phyloP scores from a whole-genome alignment of 2,329 filamentous ascomycete species.

The Torrubiella hemipterigena region DNA sequence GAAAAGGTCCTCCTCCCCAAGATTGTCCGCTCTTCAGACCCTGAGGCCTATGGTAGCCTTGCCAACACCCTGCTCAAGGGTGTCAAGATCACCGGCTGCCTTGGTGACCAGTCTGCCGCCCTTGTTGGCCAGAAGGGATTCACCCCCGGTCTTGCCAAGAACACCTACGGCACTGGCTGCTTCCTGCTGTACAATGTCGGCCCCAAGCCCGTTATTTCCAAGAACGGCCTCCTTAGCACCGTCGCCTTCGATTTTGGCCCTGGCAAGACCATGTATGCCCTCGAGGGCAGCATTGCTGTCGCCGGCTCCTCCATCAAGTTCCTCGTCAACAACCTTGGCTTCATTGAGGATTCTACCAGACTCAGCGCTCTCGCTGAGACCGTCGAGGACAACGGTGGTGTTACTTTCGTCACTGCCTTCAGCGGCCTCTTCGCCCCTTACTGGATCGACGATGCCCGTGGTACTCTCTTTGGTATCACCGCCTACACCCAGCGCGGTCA shows the following conservation, averaged over 20 bases:
- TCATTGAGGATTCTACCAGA: slow-evolving; percentile 36
- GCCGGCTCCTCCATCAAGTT: slow-evolving; percentile 68
- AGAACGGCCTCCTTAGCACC: slow-evolving; percentile 63
- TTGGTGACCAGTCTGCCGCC: slow-evolving; percentile 73
- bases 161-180: slow-evolving; percentile 78
- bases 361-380: slow-evolving; percentile 34
- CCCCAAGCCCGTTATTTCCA: slow-evolving; percentile 65
- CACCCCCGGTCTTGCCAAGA: slow-evolving; percentile 64
- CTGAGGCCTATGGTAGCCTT: slow-evolving; percentile 54
- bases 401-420: slow-evolving; percentile 69
- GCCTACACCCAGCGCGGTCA: slow-evolving; percentile 66
- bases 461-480: slow-evolving; percentile 69
- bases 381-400: slow-evolving; percentile 58
- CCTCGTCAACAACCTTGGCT: slow-evolving; percentile 43
- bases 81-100: slow-evolving; percentile 60
- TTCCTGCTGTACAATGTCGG: slow-evolving; percentile 79
- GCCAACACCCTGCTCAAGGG: slow-evolving; percentile 51
- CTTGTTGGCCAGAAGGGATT: slow-evolving; percentile 73
- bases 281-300: slow-evolving; percentile 68
- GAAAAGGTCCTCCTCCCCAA: slow-evolving; percentile 62
- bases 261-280: slow-evolving; percentile 56
- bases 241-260: slow-evolving; percentile 67
- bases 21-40: slow-evolving; percentile 64
- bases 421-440: slow-evolving; percentile 73
- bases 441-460: slow-evolving; percentile 74